Conservation (phyloP, 352 stramenopile species). For the Globisporangium nagaii region DNA sequence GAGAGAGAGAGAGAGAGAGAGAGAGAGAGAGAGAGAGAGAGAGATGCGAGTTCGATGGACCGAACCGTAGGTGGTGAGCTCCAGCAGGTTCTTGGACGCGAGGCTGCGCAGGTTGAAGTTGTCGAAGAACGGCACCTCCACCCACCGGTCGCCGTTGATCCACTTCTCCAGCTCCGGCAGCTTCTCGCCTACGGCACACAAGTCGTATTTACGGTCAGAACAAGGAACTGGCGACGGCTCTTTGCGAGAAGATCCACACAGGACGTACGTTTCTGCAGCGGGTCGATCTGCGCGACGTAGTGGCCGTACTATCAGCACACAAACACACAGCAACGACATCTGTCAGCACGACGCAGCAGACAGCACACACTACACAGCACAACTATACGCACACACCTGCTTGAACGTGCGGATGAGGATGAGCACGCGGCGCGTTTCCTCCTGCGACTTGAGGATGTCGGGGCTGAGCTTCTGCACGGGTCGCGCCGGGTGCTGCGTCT, state of each 20-base stretch:
- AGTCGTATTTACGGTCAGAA: too few relatives aligned
- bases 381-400: constrained; percentile 31
- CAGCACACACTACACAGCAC: neutral
- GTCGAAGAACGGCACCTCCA: constrained; percentile 84
- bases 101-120: constrained; percentile 83
- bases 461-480: constrained; percentile 65
- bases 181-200: constrained; percentile 84
- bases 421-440: constrained; percentile 78
- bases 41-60: too few relatives aligned
- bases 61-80: constrained; percentile 76
- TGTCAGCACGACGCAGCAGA: neutral
- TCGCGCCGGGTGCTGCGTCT: constrained; percentile 8
- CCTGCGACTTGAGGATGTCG: constrained; percentile 78
- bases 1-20: too few relatives aligned
- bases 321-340: neutral
- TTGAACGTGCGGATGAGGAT: constrained; percentile 87
- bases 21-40: too few relatives aligned
- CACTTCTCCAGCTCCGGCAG: constrained; percentile 80
- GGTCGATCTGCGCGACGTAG: constrained; percentile 85
- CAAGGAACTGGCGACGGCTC: too few relatives aligned
- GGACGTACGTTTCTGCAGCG: constrained; percentile 65
- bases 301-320: constrained; percentile 55
- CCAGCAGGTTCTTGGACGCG: constrained; percentile 74
- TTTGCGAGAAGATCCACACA: too few relatives aligned
- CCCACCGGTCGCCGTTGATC: constrained; percentile 78